These are phyloP conservation scores for Fusarium sp. DNA, from an alignment of 2,329 filamentous ascomycete genomes.

Conservation along the genomic window DNA sequence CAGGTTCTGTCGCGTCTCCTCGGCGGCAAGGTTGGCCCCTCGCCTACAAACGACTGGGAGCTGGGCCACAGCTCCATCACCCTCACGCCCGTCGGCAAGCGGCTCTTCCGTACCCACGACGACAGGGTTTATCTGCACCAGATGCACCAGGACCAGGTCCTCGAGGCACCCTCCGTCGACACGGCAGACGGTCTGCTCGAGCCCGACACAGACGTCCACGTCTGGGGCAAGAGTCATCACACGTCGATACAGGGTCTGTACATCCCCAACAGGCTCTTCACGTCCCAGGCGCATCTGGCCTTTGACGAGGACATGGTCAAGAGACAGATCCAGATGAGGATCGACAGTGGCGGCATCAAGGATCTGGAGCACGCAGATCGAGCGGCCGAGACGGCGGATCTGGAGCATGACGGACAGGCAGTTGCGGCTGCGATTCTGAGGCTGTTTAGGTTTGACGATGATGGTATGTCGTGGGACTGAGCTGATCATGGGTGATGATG, in stretches of 20 bases:
- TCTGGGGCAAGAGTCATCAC: conserved; percentile 70
- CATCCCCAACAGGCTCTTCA: conserved; percentile 68
- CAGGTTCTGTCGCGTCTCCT: conserved; percentile 79
- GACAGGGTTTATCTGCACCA: conserved; percentile 70
- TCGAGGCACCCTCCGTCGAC: conserved; percentile 63
- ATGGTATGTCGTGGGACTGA: conserved; percentile 46
- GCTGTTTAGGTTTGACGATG: conserved; percentile 60
- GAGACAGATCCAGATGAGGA: conserved; percentile 68
- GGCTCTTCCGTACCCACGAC: conserved; percentile 69
- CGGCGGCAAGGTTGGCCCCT: conserved; percentile 71
- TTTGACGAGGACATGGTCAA: conserved; percentile 75
- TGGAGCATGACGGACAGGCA: conserved; percentile 74
- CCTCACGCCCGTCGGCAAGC: conserved; percentile 71
- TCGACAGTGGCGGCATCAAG: conserved; percentile 68
- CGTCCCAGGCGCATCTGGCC: conserved; percentile 82
- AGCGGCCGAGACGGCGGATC: conserved; percentile 67
- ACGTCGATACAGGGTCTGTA: conserved; percentile 82
- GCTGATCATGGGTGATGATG: not conserved
- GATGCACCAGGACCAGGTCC: conserved; percentile 82
- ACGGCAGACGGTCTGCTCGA: conserved; percentile 53
- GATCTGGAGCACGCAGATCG: conserved; percentile 68
- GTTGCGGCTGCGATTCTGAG: conserved; percentile 73
- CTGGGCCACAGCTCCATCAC: conserved; percentile 71
- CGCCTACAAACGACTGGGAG: conserved; percentile 75
- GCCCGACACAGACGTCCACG: conserved; percentile 54